Evolutionary conservation across 2,329 filamentous ascomycete genomes (phyloP), one percentile per base, ranked within the genome.

Genomic region (Penicillium sp.): DNA sequence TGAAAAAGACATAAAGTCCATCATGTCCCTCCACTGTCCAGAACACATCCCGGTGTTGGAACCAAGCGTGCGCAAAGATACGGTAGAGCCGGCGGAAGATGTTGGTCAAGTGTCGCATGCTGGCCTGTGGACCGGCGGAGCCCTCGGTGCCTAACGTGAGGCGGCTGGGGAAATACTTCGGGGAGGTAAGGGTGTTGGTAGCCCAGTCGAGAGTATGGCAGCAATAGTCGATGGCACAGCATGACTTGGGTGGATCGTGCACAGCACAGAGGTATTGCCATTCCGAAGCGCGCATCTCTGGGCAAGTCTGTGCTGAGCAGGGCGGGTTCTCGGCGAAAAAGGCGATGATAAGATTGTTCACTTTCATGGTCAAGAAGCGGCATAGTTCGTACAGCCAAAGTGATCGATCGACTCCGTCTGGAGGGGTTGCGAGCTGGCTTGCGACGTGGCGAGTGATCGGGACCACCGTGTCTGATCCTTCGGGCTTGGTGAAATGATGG

Each of bases 261-360:
- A 98, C 95, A 55, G 95, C 95, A 81, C 95, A 99, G 53, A 99
- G 87, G 74, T 98, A 99, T 80, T 99, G 95, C 95, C 95, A 99
- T 82, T 99, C 94, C 33, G 91, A 95, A 2, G 95, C 95, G 74
- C 95, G 93, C 95, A 99, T 99, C 80, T 99, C 95, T 35, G 93
- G 93, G 73, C 95, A 99, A 1, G 95, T 97, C 66, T 85, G 84
- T 15, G 91, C 87, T 62, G 92, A 97, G 81, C 95, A 99, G 3
- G 94, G 90, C 7, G 94, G 94, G 47, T 84, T 85, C 78, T 98
- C 95, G 75, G 93, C 91, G 71, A 99, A 92, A 73, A 99, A 94
- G 66, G 92, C 92, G 62, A 97, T 89, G 68, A 98, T 91, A 59
- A 99, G 86, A 65, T 89, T 88, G 81, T 99, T 99, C 76, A 92